Evolutionary conservation across 331 rosid genomes (phyloP), one percentile per base, ranked within the genome.

Genomic region (Spiraea crenata): DNA sequence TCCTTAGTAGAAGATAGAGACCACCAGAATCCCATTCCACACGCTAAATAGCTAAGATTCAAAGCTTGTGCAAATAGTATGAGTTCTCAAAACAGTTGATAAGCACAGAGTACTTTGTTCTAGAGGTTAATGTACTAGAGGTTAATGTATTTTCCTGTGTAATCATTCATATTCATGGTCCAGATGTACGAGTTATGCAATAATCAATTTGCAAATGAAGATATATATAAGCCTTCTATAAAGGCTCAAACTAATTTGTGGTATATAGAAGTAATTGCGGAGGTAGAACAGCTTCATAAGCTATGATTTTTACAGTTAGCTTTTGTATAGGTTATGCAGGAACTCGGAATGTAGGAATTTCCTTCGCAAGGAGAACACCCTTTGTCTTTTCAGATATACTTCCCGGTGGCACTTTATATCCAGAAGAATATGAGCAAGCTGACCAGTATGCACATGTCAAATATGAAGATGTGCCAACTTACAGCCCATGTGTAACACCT

Each of bases 321-420:
- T 55, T 56, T 52, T 70, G 20, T 60, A 38, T 70, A 58, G 70
- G 69, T 79, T 74, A 75, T 46, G 61, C 81, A 88, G 92, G 85
- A 52, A 54, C 80, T 3, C 74, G 70, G 57, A 72, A 74, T 79
- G 17, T 75, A 7, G 89, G 78, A 14, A 72, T 82, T 54, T 76
- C 86, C 69, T 14, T 82, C 35, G 82, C 74, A 63, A 85, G 77
- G 80, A 76, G 63, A 67, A 77, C 87, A 31, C 84, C 85, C n/a
- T 83, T 63, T 78, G 69, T 80, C 46, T 80, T 86, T 81, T 82
- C 81, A 66, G 86, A 79, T 66, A 81, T 84, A 67, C 79, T 82
- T 76, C 85, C 72, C 35, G 72, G 81, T 50, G 82, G 85, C 63
- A 73, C 81, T 63, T 74, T 80, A 74, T 69, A 70, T 82, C 67